Conservation (phyloP, 2,329 filamentous ascomycete species). For the Hymenoscyphus albidus region DNA sequence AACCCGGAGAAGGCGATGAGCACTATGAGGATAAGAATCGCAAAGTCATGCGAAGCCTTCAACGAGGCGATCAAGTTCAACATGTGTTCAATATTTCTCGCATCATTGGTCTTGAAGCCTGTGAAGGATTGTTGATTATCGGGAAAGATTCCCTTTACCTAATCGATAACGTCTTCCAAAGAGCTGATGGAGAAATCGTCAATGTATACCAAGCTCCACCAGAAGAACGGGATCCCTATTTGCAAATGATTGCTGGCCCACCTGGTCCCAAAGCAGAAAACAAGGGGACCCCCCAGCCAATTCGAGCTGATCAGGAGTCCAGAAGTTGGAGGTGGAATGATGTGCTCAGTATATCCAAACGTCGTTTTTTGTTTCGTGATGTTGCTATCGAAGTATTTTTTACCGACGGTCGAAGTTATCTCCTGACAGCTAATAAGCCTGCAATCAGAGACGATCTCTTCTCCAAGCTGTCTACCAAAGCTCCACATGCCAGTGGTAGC, state of each 20-base stretch:
- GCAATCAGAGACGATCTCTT: constrained; percentile 75
- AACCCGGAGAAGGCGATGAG: constrained; percentile 69
- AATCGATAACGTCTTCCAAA: constrained; percentile 94
- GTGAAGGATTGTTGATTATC: constrained; percentile 88
- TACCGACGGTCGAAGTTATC: constrained; percentile 90
- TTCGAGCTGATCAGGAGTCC: constrained; percentile 68
- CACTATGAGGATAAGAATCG: constrained; percentile 96
- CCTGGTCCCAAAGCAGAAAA: constrained; percentile 61
- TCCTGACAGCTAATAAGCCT: constrained; percentile 78
- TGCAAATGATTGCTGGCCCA: constrained; percentile 82
- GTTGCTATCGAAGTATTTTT: constrained; percentile 98
- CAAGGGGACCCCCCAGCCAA: constrained; percentile 54
- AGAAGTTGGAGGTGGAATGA: constrained; percentile 93
- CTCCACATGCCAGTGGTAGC: constrained; percentile 71
- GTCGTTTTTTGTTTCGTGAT: constrained; percentile 90
- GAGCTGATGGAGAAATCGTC: constrained; percentile 92
- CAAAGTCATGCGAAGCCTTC: constrained; percentile 91
- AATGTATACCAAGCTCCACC: constrained; percentile 90
- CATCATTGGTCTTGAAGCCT: constrained; percentile 88
- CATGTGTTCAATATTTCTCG: constrained; percentile 93
- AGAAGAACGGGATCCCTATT: constrained; percentile 91
- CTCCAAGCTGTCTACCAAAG: constrained; percentile 69
- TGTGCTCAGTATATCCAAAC: constrained; percentile 91
- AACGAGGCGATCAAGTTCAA: constrained; percentile 87
- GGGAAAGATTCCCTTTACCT: constrained; percentile 91